Conservation (phyloP, 225 moss, liverwort and hornwort genomes). For the Sphagnum tenellum region DNA sequence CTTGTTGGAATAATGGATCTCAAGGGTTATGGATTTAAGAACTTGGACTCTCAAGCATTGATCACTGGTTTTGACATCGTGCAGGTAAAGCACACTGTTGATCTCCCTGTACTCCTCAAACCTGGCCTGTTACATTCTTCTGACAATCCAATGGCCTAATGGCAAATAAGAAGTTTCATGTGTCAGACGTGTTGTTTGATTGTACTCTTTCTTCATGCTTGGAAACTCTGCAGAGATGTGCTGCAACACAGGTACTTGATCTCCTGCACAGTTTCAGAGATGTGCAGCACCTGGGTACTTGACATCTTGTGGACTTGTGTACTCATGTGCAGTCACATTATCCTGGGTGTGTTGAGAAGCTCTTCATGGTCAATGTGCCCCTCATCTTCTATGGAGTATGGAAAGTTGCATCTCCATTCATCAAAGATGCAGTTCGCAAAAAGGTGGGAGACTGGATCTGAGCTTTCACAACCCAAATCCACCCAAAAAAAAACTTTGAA, state of each 20-base stretch:
- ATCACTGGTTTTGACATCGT: slow-evolving; percentile 49
- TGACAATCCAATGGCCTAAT: no score
- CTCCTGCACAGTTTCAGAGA: no score
- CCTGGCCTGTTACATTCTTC: no score
- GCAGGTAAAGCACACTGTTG: slow-evolving; percentile 26
- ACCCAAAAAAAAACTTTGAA: neutral
- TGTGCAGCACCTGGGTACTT: no score
- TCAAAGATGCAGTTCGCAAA: slow-evolving; percentile 41
- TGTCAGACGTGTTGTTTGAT: no score
- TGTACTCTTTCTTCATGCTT: no score
- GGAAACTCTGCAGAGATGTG: no score
- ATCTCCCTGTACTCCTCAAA: no score
- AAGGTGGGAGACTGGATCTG: slow-evolving; percentile 26
- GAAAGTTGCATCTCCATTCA: slow-evolving; percentile 59
- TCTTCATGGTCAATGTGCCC: slow-evolving; percentile 72
- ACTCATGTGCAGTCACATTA: slow-evolving; percentile 52
- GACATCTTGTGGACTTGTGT: neutral
- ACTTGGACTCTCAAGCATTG: slow-evolving; percentile 63
- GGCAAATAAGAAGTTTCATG: no score
- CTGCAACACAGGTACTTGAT: no score
- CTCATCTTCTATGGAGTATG: slow-evolving; percentile 66
- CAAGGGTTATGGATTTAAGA: slow-evolving; percentile 55
- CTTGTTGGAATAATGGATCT: slow-evolving; percentile 44
- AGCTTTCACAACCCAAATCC: neutral
- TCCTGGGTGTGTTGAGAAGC: slow-evolving; percentile 56